Base-by-base conservation (phyloP, 495 filamentous ascomycete genomes). In the Neurospora cerealis region DNA sequence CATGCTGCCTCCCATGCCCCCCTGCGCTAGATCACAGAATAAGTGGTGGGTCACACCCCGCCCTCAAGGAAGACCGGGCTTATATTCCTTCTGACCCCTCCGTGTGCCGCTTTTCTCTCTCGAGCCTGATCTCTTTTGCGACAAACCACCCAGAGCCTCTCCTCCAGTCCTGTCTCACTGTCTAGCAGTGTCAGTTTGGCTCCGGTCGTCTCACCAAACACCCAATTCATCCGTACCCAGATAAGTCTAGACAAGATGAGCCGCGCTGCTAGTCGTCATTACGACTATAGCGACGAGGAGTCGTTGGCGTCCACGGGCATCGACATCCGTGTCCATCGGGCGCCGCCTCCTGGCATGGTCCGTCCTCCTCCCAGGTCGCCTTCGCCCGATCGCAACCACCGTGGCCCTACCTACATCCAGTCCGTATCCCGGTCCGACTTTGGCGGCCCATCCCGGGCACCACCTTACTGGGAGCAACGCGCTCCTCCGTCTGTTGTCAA, bases 251-350 rank as follows among this genome's bases (percentile, higher is more conserved):
- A 21, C 60, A 54, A 69, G 36, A 40, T 24, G 13, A 70, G 24
- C 54, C 70, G 17, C 42, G 28, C 69, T 39, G 24, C 7, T 69
- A n/a, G 37, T 48, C 73, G 76, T 21, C 36, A 79, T 79, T 75
- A 74, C 72, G 32, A 70, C 72, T 78, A 75, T 66, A 79, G 78
- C 71, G 78, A 79, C 76, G 78, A 79, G 32, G 78, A 79, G 74
- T 79, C 77, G 39, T 15, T 66, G 54, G 54, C 54, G 54, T 66
- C 54, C 54, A 66, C 54, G 54, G 54, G 54, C 54, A 75, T 87
- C 74, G 85, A 87, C 76, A 81, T 88, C 73, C 85, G 78, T 66
- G 75, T 85, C 46, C 78, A 79, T 17, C 83, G 80, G 76, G 72
- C 37, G 70, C 32, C 34, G 38, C 71, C 79, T 80, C 69, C 73